phyloP scores from a whole-genome alignment of 1,284 basidiomycete species.

The Coniferiporia sulphurascens region DNA sequence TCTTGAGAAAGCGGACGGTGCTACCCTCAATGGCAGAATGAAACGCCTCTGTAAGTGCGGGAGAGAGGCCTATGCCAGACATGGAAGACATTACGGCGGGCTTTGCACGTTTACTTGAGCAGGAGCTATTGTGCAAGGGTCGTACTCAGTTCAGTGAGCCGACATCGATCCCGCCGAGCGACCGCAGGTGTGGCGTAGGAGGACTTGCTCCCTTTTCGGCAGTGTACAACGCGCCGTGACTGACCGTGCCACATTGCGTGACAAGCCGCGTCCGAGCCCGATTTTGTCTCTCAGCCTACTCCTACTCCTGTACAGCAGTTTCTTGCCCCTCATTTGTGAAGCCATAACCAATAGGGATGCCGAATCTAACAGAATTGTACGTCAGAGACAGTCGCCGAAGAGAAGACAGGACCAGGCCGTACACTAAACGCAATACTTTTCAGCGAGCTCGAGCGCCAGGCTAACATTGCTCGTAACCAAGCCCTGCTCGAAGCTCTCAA shows the following conservation, averaged over 20 bases:
- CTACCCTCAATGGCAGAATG: slow-evolving; percentile 48
- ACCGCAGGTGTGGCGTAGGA: neutral
- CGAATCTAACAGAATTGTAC: slow-evolving; percentile 47
- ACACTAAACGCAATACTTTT: neutral
- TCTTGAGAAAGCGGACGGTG: slow-evolving; percentile 63
- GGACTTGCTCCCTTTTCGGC: neutral
- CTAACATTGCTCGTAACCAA: slow-evolving; percentile 74
- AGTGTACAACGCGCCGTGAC: neutral
- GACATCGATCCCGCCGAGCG: too few species aligned
- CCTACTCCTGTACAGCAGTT: too few species aligned
- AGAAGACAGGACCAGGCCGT: too few species aligned
- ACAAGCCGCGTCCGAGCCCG: neutral
- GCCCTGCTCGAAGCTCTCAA: slow-evolving; percentile 66
- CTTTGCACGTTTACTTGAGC: neutral
- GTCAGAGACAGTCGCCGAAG: slow-evolving; percentile 18
- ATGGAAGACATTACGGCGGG: slow-evolving; percentile 53
- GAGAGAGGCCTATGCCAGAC: slow-evolving; percentile 42
- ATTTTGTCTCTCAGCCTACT: neutral
- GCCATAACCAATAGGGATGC: slow-evolving; percentile 1
- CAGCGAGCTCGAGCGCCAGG: slow-evolving; percentile 70
- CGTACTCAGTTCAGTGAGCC: too few species aligned
- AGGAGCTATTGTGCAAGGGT: neutral
- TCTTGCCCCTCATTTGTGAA: neutral
- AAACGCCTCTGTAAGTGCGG: slow-evolving; percentile 39
- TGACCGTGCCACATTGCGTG: slow-evolving; percentile 3